Evolutionary conservation across 2,329 filamentous ascomycete genomes (phyloP).

Genomic region (Pseudogymnoascus sp.): DNA sequence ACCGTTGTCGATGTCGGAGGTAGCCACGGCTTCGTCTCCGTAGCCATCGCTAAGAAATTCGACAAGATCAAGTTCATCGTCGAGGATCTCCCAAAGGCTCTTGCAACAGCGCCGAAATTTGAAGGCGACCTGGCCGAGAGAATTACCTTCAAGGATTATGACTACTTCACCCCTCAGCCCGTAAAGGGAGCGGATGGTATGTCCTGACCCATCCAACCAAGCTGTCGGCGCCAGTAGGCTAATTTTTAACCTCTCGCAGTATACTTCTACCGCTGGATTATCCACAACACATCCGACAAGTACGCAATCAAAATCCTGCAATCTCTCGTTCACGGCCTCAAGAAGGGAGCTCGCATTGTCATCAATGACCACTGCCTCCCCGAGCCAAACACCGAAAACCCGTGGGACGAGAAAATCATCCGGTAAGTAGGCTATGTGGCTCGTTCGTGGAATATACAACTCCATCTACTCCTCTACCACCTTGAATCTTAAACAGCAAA

Average conservation of each 20-base stretch:
- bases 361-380: conserved; percentile 43
- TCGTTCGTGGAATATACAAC: background rate
- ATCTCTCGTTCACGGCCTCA: conserved; percentile 48
- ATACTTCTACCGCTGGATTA: conserved; percentile 42
- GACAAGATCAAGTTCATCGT: conserved; percentile 49
- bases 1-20: conserved; percentile 55
- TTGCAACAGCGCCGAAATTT: conserved; percentile 42
- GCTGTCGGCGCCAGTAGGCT: background rate
- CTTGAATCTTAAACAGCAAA: background rate
- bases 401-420: conserved; percentile 44
- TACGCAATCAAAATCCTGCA: conserved; percentile 38
- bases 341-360: conserved; percentile 42
- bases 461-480: background rate
- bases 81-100: conserved; percentile 45
- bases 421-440: background rate
- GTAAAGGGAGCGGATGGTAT: conserved; percentile 42
- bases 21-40: conserved; percentile 50
- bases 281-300: conserved; percentile 44
- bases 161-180: conserved; percentile 42
- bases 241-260: conserved; percentile 19
- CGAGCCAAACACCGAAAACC: conserved; percentile 34
- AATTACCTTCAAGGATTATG: conserved; percentile 32
- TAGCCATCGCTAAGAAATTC: conserved; percentile 48
- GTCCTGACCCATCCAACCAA: conserved; percentile 12
- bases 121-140: conserved; percentile 30